phyloP scores from a whole-genome alignment of 2,329 filamentous ascomycete species.

The Hymenoscyphus scutula region DNA sequence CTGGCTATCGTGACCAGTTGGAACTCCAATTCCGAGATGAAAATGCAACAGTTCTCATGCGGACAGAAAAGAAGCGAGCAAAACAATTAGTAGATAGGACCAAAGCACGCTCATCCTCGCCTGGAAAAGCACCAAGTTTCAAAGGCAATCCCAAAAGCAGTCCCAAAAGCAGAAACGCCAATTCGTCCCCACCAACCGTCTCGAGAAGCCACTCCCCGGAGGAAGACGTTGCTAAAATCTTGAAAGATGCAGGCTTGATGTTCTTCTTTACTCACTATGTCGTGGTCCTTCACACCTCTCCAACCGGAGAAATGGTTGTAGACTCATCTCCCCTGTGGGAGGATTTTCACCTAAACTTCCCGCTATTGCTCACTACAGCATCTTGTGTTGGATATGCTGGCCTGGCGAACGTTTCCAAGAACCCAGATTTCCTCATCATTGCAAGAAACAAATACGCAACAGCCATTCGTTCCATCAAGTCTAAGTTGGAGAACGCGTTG shows the following conservation, averaged over 20 bases:
- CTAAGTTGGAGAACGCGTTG: constrained; percentile 43
- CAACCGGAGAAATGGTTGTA: constrained; percentile 8
- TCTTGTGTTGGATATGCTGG: constrained; percentile 53
- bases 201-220: background rate
- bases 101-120: background rate
- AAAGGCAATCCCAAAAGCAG: background rate
- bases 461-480: constrained; percentile 47
- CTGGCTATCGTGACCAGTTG: constrained; percentile 54
- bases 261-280: constrained; percentile 31
- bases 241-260: constrained; percentile 22
- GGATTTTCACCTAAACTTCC: constrained; percentile 37
- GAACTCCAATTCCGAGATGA: constrained; percentile 57
- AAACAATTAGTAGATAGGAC: background rate
- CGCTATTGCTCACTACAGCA: constrained; percentile 47
- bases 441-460: constrained; percentile 51
- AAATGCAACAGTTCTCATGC: constrained; percentile 49
- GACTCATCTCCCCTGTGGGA: constrained; percentile 29
- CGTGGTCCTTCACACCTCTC: constrained; percentile 9
- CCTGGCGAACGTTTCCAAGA: constrained; percentile 42
- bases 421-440: constrained; percentile 42
- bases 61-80: background rate
- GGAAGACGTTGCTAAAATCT: background rate
- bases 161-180: background rate
- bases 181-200: background rate
- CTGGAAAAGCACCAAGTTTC: background rate